Evolutionary conservation across 495 filamentous ascomycete genomes (phyloP).

Genomic region (Xylaria nigripes): DNA sequence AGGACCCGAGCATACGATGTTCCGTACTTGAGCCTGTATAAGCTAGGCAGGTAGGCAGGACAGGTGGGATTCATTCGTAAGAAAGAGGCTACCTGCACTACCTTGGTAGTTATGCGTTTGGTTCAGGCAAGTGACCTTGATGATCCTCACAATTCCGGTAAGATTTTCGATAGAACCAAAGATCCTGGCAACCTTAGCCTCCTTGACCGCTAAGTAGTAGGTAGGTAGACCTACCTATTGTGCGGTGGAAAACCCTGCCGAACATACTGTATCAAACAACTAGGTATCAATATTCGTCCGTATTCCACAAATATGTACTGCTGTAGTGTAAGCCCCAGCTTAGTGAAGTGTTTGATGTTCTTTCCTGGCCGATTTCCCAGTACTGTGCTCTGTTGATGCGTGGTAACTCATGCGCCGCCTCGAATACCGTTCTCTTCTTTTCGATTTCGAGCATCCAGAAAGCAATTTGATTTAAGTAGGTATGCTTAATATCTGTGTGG

Average conservation of each 20-base stretch:
- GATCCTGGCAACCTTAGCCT: slow-evolving; percentile 13
- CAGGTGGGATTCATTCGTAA: neutral
- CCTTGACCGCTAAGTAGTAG: slow-evolving; percentile 4
- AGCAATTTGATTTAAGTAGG: slow-evolving; percentile 34
- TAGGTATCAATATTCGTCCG: neutral
- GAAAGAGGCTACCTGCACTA: neutral
- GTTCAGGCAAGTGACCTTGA: slow-evolving; percentile 14
- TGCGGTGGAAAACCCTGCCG: neutral
- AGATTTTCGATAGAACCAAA: slow-evolving; percentile 23
- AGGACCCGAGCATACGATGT: too few relatives aligned
- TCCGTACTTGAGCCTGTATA: neutral
- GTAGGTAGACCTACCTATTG: neutral
- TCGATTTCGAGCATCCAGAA: neutral
- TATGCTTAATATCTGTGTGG: slow-evolving; percentile 32
- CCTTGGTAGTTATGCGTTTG: slow-evolving; percentile 1
- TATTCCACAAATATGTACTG: neutral
- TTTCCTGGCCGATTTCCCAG: neutral
- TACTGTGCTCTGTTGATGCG: slow-evolving; percentile 1
- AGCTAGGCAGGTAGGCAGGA: too few relatives aligned
- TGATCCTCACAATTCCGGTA: slow-evolving; percentile 21
- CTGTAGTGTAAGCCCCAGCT: neutral
- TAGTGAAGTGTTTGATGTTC: neutral
- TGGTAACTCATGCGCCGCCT: neutral
- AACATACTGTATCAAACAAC: neutral
- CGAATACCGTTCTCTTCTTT: neutral